A percentile compares a stretch with the other conserved stretches of the same genome.
Evolutionary conservation across 306 rosid genomes (phyloP).

Genomic region (Castanopsis chinensis): DNA sequence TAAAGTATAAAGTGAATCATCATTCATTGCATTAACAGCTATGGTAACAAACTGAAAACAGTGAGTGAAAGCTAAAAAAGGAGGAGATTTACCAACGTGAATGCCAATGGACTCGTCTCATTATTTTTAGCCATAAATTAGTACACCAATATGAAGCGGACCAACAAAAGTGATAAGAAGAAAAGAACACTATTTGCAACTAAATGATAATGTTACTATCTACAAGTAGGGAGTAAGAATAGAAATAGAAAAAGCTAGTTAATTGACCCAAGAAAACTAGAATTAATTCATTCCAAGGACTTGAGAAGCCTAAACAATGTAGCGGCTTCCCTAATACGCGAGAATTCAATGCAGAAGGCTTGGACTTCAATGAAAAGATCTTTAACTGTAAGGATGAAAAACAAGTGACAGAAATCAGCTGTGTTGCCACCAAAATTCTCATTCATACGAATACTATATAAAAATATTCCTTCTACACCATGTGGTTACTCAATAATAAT

Average conservation of each 20-base stretch:
- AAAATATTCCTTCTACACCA: neutral
- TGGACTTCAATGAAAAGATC: conserved; percentile 93
- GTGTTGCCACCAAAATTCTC: neutral
- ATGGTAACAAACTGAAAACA: too few relatives aligned
- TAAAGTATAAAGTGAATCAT: too few relatives aligned
- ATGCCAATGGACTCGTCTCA: neutral
- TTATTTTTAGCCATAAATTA: neutral
- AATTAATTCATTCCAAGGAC: conserved; percentile 58
- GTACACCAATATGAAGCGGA: neutral
- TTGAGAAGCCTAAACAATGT: conserved; percentile 89
- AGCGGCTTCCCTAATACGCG: conserved; percentile 92
- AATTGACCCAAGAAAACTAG: neutral
- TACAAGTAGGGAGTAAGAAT: neutral
- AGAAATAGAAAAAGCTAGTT: neutral
- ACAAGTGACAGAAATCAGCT: conserved; percentile 25
- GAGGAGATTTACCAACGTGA: neutral
- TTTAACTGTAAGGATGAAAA: conserved; percentile 54
- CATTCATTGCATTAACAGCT: too few relatives aligned
- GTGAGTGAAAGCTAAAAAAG: neutral
- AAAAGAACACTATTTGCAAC: neutral
- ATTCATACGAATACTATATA: neutral
- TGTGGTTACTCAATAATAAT: neutral
- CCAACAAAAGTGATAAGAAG: neutral
- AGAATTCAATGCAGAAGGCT: conserved; percentile 92
- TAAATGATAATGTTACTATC: neutral